Base-by-base conservation (phyloP, 768 basidiomycete genomes). In the Tricholoma bakamatsutake region DNA sequence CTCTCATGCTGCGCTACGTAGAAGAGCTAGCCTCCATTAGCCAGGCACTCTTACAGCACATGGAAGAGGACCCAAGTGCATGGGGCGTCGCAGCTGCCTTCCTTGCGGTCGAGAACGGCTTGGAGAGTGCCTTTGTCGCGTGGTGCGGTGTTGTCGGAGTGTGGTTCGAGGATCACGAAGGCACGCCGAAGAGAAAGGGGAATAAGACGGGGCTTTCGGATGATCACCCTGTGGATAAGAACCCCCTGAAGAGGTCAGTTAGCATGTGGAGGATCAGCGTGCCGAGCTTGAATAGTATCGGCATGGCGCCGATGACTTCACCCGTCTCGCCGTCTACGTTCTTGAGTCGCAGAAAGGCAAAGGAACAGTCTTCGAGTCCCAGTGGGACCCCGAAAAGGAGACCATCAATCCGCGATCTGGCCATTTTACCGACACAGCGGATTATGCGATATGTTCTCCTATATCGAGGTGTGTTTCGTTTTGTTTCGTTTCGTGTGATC, bases 361-460 rank as follows among this genome's bases (percentile, higher is more conserved):
- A 56, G 51, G 27, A 24, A 3, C 31, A 15, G 28, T 24, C 43
- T 5, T 21, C 43, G 10, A 6, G 4, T 30, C 9, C 46, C 15
- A 8, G 12, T 39, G 43, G 42, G 27, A 10, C 57, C 28, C 18
- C 50, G 27, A 53, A 53, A 52, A 58, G 58, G n/a, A 67, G 63
- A 39, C 69, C 67, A 1, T 56, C 66, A 33, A 75, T 84, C n/a
- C 71, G 83, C 50, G 85, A 87, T 58, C 68, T 87, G 8, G 85
- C 83, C 1, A 87, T 87, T 58, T 68, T 83, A 56, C 85, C 85
- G 11, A 79, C 80, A 9, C 85, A 87, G 66, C 71, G 85, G 30
- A 76, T 85, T n/a, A 81, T 80, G 72, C 75, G 85, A 59, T 87
- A 87, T 63, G 85, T 84, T 4, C 58, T 87, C 40, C 69, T 85